These are phyloP conservation scores for Raphidocelis subcapitata DNA, from an alignment of 139 green algal genomes.

Conservation along the genomic window DNA sequence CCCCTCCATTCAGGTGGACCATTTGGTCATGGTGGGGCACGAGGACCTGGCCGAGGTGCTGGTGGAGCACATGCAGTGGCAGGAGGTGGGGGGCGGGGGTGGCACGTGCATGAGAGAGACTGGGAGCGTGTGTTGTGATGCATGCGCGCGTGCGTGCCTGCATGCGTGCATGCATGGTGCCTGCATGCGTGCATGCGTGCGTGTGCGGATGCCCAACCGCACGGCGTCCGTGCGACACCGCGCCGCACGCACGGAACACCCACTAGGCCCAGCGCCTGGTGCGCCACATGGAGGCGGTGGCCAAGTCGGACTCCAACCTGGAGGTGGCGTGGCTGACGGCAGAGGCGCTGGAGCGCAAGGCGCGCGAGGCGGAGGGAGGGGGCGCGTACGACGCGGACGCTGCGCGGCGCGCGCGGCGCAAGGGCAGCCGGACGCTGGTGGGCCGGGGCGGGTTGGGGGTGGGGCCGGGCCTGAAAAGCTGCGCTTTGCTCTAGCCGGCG, in stretches of 20 bases:
- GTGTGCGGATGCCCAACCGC: neutral
- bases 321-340: constrained; percentile 24
- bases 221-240: neutral
- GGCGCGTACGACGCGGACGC: neutral
- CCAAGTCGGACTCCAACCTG: constrained; percentile 15
- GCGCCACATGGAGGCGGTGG: constrained; percentile 14
- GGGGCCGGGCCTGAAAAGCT: constrained; percentile 3
- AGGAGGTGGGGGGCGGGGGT: too few relatives aligned
- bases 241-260: neutral
- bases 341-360: neutral
- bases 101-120: too few relatives aligned
- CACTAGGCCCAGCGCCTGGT: constrained; percentile 11
- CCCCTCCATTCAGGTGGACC: too few relatives aligned
- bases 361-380: neutral
- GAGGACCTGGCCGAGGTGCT: too few relatives aligned
- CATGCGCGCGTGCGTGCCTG: too few relatives aligned
- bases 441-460: neutral
- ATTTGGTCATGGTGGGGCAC: too few relatives aligned
- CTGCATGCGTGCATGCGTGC: neutral
- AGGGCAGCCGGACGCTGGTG: constrained; percentile 8
- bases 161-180: neutral
- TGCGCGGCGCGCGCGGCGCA: constrained; percentile 1
- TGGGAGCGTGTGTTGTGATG: too few relatives aligned
- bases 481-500: neutral
- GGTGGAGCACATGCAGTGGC: too few relatives aligned